phyloP scores from a whole-genome alignment of 176 grass and related monocot genomes.

The Hordeum vulgare region DNA sequence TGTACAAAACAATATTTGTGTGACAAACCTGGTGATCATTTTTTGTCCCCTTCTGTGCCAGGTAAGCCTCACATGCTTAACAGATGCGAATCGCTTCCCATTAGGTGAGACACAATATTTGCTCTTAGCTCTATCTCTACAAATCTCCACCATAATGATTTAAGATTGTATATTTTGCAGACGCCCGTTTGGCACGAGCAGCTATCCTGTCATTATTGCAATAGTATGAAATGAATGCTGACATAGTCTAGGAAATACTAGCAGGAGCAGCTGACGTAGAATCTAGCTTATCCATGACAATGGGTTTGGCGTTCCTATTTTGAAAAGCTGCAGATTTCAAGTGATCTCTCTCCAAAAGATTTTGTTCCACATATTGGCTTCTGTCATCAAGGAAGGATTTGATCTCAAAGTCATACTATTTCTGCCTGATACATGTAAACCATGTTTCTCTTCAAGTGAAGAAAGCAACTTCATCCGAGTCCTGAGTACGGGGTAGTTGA shows the following conservation, averaged over 20 bases:
- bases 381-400: constrained; percentile 28
- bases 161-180: constrained; percentile 33
- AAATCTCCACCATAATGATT: constrained; percentile 41
- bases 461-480: constrained; percentile 61
- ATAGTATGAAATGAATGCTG: constrained; percentile 38
- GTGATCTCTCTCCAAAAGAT: constrained; percentile 31
- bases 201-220: neutral
- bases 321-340: neutral
- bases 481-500: constrained; percentile 34
- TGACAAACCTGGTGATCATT: neutral
- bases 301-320: constrained; percentile 1
- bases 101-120: constrained; percentile 51
- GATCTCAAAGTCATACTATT: constrained; percentile 49
- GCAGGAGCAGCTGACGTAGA: neutral
- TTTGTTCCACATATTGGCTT: constrained; percentile 32
- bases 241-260: constrained; percentile 8
- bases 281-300: neutral
- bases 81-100: constrained; percentile 36
- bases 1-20: neutral
- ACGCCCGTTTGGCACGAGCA: constrained; percentile 20
- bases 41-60: constrained; percentile 4
- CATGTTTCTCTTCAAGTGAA: constrained; percentile 39
- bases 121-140: constrained; percentile 13
- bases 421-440: constrained; percentile 40
- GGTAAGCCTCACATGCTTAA: constrained; percentile 44